Conservation (phyloP, 108 stramenopile species). For the Cyclotella baltica region DNA sequence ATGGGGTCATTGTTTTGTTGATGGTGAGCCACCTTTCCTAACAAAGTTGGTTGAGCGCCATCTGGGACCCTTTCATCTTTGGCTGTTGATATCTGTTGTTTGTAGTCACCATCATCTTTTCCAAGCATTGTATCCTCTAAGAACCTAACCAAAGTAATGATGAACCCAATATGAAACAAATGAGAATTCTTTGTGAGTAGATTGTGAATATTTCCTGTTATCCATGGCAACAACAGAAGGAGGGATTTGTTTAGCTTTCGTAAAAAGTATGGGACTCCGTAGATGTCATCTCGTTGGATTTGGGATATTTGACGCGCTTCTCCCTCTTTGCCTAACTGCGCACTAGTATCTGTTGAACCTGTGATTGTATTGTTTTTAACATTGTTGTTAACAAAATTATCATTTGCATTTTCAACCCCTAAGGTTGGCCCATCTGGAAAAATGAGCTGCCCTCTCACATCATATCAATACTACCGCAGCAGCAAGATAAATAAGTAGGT, state of each 20-base stretch:
- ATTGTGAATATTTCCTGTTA: slow-evolving; percentile 47
- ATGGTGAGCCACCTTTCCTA: background rate
- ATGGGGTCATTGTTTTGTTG: slow-evolving; percentile 33
- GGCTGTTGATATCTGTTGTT: background rate
- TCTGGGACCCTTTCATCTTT: background rate
- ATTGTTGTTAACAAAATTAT: background rate
- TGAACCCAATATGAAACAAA: slow-evolving; percentile 65
- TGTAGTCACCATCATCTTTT: slow-evolving; percentile 23
- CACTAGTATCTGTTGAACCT: background rate
- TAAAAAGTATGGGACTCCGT: slow-evolving; percentile 14
- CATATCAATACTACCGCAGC: slow-evolving; percentile 53
- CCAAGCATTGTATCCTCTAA: slow-evolving; percentile 47
- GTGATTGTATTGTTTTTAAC: background rate
- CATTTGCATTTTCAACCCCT: slow-evolving; percentile 46
- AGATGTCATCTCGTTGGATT: slow-evolving; percentile 2
- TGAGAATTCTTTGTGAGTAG: slow-evolving; percentile 57
- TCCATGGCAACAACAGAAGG: slow-evolving; percentile 61
- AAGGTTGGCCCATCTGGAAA: slow-evolving; percentile 66
- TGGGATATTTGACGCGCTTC: background rate
- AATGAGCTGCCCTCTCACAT: slow-evolving; percentile 59
- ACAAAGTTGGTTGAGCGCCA: background rate
- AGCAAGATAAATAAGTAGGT: background rate
- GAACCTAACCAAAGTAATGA: slow-evolving; percentile 48
- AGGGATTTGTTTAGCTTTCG: slow-evolving; percentile 61
- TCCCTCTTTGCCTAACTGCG: background rate